These are phyloP conservation scores for Aspergillus japonicus DNA, from an alignment of 2,329 filamentous ascomycete genomes.

Conservation along the genomic window DNA sequence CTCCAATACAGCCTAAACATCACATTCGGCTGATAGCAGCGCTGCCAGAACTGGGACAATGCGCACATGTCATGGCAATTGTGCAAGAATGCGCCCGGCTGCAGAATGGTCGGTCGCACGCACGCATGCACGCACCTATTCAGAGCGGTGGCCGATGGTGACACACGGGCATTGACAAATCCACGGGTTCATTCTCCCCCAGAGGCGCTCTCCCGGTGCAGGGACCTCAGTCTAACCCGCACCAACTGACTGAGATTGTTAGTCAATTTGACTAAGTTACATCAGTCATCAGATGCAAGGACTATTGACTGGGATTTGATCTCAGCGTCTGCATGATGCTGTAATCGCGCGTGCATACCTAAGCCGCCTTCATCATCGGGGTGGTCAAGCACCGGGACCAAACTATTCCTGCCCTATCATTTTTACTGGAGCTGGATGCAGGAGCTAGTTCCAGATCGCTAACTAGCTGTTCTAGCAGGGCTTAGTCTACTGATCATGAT, in stretches of 20 bases:
- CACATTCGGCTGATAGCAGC: not conserved
- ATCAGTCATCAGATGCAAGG: not conserved
- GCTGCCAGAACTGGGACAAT: not conserved
- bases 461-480: not conserved
- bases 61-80: not conserved
- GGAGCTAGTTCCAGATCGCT: not conserved
- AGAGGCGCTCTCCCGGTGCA: not conserved
- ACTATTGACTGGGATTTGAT: not conserved
- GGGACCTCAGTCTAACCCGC: not conserved
- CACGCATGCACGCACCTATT: not conserved
- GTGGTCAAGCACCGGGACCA: constrained; percentile 22
- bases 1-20: not conserved
- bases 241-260: not conserved
- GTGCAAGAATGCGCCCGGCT: not conserved
- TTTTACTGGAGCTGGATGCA: not conserved
- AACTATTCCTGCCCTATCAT: constrained; percentile 13
- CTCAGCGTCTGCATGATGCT: constrained; percentile 22
- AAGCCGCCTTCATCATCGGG: constrained; percentile 7
- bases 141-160: not conserved
- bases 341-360: constrained; percentile 23
- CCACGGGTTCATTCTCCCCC: not conserved
- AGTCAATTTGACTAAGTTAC: not conserved
- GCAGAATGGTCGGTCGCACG: not conserved
- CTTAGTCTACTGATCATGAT: no score
- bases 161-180: not conserved